Percentiles rank a stretch among this genome's conserved stretches.
These are phyloP conservation scores for Acmispon strigosus DNA, from an alignment of 306 rosid genomes.

Conservation along the genomic window DNA sequence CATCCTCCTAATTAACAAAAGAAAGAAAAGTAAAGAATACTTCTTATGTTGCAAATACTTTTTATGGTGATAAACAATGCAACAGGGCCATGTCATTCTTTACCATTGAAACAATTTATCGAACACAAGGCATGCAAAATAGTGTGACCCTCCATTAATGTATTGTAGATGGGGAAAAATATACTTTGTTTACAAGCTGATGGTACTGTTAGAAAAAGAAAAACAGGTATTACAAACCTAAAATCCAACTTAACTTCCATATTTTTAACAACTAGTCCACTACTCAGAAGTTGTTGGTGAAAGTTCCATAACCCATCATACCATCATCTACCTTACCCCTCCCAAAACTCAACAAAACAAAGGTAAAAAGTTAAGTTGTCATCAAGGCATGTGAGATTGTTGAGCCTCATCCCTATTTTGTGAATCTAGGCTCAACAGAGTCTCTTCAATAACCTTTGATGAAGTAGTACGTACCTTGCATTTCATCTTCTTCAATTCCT, in stretches of 20 bases:
- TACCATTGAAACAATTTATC: no score
- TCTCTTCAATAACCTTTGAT: slow-evolving; percentile 43
- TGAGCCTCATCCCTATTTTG: slow-evolving; percentile 38
- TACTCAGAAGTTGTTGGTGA: neutral
- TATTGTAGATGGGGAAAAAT: neutral
- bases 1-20: no score
- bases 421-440: slow-evolving; percentile 31
- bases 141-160: no score
- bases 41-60: no score
- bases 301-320: slow-evolving; percentile 19
- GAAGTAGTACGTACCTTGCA: slow-evolving; percentile 44
- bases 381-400: slow-evolving; percentile 6
- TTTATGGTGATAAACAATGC: no score
- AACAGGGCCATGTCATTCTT: no score
- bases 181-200: neutral
- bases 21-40: no score
- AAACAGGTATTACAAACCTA: slow-evolving; percentile 26
- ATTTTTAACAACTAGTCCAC: neutral
- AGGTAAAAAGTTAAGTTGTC: neutral
- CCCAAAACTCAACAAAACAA: neutral
- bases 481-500: slow-evolving; percentile 61
- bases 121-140: no score
- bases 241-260: slow-evolving; percentile 21
- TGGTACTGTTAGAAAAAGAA: neutral
- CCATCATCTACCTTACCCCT: slow-evolving; percentile 20